Base-by-base conservation (phyloP, 2,329 filamentous ascomycete species). In the Penicillium griseofulvum region DNA sequence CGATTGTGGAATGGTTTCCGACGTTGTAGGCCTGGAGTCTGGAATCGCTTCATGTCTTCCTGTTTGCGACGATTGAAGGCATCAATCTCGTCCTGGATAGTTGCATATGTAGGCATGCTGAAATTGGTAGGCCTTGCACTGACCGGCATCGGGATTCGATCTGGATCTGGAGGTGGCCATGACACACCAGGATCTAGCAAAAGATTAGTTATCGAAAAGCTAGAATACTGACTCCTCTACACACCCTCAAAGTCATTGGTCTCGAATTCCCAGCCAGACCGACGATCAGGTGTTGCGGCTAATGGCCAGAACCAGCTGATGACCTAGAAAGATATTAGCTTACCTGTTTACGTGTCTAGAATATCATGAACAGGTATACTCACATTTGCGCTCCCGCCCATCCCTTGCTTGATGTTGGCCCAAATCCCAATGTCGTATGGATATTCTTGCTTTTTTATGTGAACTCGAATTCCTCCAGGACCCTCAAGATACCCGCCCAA, bases 391-490 rank as follows among this genome's bases (percentile, higher is more conserved):
- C 70, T 73, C 1, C 78, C 80, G 0, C 82, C 83, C 84, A 87
- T 86, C 17, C 81, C 81, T 55, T 82, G 80, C 46, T 74, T 79
- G 24, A 86, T 74, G 58, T 87, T 87, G 3, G 72, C 64, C 75
- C 78, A 85, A 49, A 87, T 81, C 6, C 84, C 85, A 49, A 87
- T 80, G 58, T 87, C 85, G 66, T 85, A 87, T 0, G 85, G 85
- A 59, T 86, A 87, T 59, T 87, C 85, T 60, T 87, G 85, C 52
- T 78, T 81, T 48, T 71, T 70, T 43, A 87, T 83, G 12, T 73
- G 74, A 8, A 87, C 64, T 57, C 76, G 76, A 2, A 72, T 70
- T 2, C 85, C 85, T 42, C 85, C 81, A 0, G 83, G 83, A 0
- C 78, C 82, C 34, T 83, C 76, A 0, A 87, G 73, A 55, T 78